These are phyloP conservation scores for Ustilago crameri DNA, from an alignment of 1,284 basidiomycete genomes.

Conservation along the genomic window DNA sequence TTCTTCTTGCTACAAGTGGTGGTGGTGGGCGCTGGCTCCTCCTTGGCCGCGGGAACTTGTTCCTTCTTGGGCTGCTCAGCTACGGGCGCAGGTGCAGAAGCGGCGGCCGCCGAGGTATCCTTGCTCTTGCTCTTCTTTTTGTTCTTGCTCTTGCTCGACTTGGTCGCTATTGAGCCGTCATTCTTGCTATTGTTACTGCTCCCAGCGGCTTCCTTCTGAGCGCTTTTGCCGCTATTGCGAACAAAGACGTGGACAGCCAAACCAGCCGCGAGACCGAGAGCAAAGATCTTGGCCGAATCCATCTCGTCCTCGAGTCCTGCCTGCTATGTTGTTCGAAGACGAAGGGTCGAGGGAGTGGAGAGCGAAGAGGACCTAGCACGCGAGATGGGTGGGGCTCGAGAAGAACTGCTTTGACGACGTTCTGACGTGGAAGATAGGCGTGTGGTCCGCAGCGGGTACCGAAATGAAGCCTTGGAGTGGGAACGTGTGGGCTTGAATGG, in stretches of 20 bases:
- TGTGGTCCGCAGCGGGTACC: background rate
- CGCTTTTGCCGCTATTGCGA: conserved; percentile 18
- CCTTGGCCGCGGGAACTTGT: conserved; percentile 13
- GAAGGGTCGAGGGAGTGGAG: background rate
- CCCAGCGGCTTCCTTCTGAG: background rate
- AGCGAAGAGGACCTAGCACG: background rate
- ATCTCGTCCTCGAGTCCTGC: conserved; percentile 4
- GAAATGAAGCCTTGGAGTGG: conserved; percentile 7
- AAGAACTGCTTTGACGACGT: background rate
- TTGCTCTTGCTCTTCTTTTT: conserved; percentile 30
- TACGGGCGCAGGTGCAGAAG: background rate
- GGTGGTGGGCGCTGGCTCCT: conserved; percentile 11
- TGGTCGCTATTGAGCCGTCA: conserved; percentile 10
- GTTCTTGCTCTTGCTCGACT: conserved; percentile 13
- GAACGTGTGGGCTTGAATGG: background rate
- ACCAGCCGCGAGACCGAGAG: conserved; percentile 37
- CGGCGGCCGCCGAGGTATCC: background rate
- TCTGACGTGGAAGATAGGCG: conserved; percentile 28
- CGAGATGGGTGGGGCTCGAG: background rate
- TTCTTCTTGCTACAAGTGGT: conserved; percentile 9
- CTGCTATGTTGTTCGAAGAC: background rate
- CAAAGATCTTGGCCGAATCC: conserved; percentile 53
- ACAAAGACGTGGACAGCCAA: conserved; percentile 34
- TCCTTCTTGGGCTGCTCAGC: conserved; percentile 13
- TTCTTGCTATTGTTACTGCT: background rate